Percentiles rank a stretch among this genome's conserved stretches.
Conservation (phyloP, 192 early-diverging fungal genomes). For the Pecoramyces ruminantium region DNA sequence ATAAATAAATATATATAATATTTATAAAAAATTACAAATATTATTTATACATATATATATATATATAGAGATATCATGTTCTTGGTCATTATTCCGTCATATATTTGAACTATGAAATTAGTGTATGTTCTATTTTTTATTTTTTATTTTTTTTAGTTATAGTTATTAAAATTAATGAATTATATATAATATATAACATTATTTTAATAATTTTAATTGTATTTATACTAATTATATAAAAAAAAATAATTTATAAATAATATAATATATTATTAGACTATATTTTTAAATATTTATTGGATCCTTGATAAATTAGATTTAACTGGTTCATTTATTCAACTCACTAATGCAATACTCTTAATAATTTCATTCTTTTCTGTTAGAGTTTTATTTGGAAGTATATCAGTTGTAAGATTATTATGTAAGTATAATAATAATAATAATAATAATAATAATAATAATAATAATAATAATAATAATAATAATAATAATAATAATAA, state of each 20-base stretch:
- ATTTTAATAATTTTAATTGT: too few species aligned
- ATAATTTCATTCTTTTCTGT: background rate
- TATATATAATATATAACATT: too few species aligned
- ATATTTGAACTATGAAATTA: background rate
- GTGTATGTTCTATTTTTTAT: background rate
- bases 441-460: too few species aligned
- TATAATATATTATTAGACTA: too few species aligned
- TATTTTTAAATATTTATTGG: background rate
- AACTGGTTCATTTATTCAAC: background rate
- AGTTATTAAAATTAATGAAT: too few species aligned
- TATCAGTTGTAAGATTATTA: background rate
- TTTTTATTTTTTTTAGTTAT: background rate
- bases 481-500: too few species aligned
- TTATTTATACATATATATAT: too few species aligned
- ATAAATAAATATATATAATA: too few species aligned
- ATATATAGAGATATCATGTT: background rate
- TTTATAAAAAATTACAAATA: too few species aligned
- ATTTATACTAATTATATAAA: too few species aligned
- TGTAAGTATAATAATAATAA: background rate
- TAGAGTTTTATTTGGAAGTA: background rate
- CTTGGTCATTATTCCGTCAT: background rate
- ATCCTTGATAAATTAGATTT: background rate
- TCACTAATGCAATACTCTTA: background rate
- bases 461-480: too few species aligned
- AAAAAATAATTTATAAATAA: too few species aligned